Conservation (phyloP, 306 rosid species). For the Begonia peltatifolia region DNA sequence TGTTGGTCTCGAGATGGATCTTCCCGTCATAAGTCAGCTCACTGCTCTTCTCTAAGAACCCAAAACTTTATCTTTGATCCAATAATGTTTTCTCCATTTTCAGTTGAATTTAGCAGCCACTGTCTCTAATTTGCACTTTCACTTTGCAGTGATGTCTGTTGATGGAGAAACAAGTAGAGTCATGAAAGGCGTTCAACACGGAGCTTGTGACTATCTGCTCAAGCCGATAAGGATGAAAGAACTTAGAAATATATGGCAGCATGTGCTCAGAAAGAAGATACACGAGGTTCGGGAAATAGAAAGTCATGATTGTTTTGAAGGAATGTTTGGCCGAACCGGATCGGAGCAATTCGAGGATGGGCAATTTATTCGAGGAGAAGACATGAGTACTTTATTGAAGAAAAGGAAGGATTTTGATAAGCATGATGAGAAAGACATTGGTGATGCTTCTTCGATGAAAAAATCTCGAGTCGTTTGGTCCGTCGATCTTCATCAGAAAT, state of each 20-base stretch:
- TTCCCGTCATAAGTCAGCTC: conserved; percentile 91
- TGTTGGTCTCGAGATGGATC: conserved; percentile 99
- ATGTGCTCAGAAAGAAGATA: conserved; percentile 78
- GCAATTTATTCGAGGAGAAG: conserved; percentile 42
- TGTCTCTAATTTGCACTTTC: not conserved
- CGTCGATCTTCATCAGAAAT: conserved; percentile 94
- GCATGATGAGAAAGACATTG: conserved; percentile 54
- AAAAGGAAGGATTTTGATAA: conserved; percentile 73
- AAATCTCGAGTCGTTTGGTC: conserved; percentile 98
- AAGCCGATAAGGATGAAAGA: conserved; percentile 98
- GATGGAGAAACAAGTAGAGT: conserved; percentile 97
- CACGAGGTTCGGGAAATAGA: conserved; percentile 82
- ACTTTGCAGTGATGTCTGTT: conserved; percentile 88
- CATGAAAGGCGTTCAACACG: conserved; percentile 98
- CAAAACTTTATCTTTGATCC: conserved; percentile 17
- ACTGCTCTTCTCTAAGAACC: conserved; percentile 18
- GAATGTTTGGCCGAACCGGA: conserved; percentile 43
- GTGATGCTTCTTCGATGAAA: conserved; percentile 60
- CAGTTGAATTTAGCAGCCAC: not conserved
- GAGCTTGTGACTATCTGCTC: conserved; percentile 95
- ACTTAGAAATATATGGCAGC: conserved; percentile 91
- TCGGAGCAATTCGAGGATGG: conserved; percentile 72
- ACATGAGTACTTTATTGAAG: conserved; percentile 27
- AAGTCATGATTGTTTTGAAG: conserved; percentile 52
- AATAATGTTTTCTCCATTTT: conserved; percentile 9